Evolutionary conservation across 2,329 filamentous ascomycete genomes (phyloP).

Genomic region (Trichoderma pleuroti): DNA sequence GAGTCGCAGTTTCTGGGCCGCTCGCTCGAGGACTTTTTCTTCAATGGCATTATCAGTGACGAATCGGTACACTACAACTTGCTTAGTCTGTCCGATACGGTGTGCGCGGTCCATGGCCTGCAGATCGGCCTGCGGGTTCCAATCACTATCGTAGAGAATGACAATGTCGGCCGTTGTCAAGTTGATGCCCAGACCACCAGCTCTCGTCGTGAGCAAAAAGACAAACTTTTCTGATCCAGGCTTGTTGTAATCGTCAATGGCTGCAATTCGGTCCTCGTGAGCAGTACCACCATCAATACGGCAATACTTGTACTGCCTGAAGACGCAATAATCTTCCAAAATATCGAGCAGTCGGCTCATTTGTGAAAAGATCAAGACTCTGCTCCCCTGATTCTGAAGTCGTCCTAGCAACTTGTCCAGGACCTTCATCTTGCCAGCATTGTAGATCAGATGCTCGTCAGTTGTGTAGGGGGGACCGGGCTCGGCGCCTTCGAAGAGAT

Average conservation of each 20-base stretch:
- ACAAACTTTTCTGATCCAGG: conserved; percentile 93
- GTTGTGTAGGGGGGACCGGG: conserved; percentile 97
- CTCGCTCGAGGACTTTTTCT: conserved; percentile 94
- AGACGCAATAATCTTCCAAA: conserved; percentile 96
- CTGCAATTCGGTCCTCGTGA: conserved; percentile 94
- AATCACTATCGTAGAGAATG: conserved; percentile 94
- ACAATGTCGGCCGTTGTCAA: conserved; percentile 94
- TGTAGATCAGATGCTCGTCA: conserved; percentile 90
- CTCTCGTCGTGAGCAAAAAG: conserved; percentile 91
- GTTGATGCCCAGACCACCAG: conserved; percentile 95
- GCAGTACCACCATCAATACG: conserved; percentile 96
- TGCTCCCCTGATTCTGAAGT: conserved; percentile 80
- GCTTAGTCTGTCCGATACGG: conserved; percentile 97
- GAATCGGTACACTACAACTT: conserved; percentile 94
- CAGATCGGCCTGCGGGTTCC: conserved; percentile 97
- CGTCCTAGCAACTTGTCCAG: conserved; percentile 85
- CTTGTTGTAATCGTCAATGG: conserved; percentile 98
- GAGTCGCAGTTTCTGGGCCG: conserved; percentile 91
- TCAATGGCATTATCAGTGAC: conserved; percentile 98
- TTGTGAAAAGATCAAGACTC: conserved; percentile 98
- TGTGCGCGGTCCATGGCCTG: conserved; percentile 99
- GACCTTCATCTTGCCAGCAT: conserved; percentile 96
- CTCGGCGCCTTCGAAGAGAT: conserved; percentile 95
- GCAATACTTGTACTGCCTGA: conserved; percentile 92
- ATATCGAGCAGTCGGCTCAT: conserved; percentile 98